Evolutionary conservation across 495 filamentous ascomycete species (phyloP).

Genomic region (Hypoxylon crocopeplum): DNA sequence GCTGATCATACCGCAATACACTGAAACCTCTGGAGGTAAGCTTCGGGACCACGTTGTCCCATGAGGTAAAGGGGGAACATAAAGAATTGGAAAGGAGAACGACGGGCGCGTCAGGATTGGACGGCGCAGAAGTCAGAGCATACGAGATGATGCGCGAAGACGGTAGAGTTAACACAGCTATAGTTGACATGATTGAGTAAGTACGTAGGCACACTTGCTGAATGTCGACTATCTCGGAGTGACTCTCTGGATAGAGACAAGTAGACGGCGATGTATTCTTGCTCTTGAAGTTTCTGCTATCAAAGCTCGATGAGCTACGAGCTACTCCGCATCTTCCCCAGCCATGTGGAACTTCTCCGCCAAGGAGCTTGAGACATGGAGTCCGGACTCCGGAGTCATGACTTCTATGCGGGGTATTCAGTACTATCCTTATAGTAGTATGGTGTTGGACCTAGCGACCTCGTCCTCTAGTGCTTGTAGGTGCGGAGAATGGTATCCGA

Average conservation of each 20-base stretch:
- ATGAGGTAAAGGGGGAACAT: slow-evolving; percentile 24
- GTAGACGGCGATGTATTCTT: too few species aligned
- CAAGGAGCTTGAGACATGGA: background rate
- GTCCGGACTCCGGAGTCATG: slow-evolving; percentile 1
- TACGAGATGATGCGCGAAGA: slow-evolving; percentile 15
- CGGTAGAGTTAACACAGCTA: too few species aligned
- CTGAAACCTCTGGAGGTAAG: slow-evolving; percentile 34
- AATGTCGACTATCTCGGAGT: too few species aligned
- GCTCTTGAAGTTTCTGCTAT: too few species aligned
- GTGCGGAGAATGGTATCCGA: background rate
- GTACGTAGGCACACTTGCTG: too few species aligned
- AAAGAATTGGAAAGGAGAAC: slow-evolving; percentile 43
- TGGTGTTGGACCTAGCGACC: background rate
- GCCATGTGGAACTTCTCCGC: background rate
- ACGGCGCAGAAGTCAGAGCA: background rate
- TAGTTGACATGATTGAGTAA: too few species aligned
- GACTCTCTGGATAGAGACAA: too few species aligned
- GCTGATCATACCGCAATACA: slow-evolving; percentile 44
- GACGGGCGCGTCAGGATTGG: background rate
- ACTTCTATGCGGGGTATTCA: slow-evolving; percentile 11
- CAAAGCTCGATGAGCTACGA: too few species aligned
- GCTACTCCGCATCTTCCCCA: too few species aligned
- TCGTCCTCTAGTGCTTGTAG: too few species aligned
- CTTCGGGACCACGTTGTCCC: slow-evolving; percentile 38
- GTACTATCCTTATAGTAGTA: slow-evolving; percentile 2